Evolutionary conservation across 1,139 yeast species (phyloP).

Genomic region (Sugiyamaella grinbergsii): DNA sequence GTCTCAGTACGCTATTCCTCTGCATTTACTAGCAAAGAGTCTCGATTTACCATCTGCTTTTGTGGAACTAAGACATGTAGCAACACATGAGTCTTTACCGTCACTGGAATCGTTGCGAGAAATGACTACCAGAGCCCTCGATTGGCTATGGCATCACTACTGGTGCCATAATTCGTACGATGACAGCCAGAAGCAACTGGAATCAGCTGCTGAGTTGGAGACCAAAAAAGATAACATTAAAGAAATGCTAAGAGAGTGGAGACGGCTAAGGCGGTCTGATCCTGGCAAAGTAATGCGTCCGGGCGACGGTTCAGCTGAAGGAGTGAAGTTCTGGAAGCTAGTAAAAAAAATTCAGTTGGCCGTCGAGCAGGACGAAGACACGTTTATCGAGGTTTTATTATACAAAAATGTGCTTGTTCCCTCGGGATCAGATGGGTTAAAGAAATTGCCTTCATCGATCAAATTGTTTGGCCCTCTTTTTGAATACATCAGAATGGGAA

Average conservation of each 20-base stretch:
- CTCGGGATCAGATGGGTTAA: constrained; percentile 23
- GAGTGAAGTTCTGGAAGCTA: constrained; percentile 29
- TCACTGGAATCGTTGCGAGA: constrained; percentile 63
- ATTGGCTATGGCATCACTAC: constrained; percentile 74
- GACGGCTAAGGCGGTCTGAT: constrained; percentile 52
- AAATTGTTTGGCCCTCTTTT: constrained; percentile 33
- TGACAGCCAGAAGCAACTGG: constrained; percentile 35
- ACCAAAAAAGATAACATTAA: constrained; percentile 36
- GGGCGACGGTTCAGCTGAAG: constrained; percentile 30
- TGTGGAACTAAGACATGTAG: constrained; percentile 87
- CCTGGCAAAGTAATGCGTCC: constrained; percentile 42
- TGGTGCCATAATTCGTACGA: constrained; percentile 57
- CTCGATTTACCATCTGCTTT: constrained; percentile 75
- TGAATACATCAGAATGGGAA: constrained; percentile 24
- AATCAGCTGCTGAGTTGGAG: constrained; percentile 18
- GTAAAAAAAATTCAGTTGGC: constrained; percentile 24
- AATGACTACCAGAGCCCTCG: constrained; percentile 60
- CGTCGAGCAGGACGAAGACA: constrained; percentile 27
- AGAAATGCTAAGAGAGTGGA: constrained; percentile 40
- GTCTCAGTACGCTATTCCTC: constrained; percentile 74
- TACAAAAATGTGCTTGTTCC: constrained; percentile 40
- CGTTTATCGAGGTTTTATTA: constrained; percentile 34
- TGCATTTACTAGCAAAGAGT: constrained; percentile 70
- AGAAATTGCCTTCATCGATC: constrained; percentile 23
- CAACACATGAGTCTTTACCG: constrained; percentile 88